Conservation (phyloP, 495 filamentous ascomycete genomes). For the Penicillium pancosmium region DNA sequence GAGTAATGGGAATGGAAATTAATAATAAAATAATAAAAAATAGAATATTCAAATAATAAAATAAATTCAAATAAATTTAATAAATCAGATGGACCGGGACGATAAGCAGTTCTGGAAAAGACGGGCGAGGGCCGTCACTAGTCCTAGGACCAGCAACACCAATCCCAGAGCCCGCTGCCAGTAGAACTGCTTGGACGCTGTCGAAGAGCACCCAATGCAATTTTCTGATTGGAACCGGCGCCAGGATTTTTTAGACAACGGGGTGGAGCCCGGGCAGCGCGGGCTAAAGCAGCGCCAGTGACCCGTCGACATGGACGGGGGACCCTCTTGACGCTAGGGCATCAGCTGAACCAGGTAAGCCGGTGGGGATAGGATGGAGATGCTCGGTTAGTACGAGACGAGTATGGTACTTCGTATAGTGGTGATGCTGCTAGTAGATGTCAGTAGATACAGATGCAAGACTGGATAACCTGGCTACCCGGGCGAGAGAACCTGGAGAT, state of each 20-base stretch:
- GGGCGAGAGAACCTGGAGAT: too few relatives aligned
- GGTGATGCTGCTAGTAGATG: background rate
- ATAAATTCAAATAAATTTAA: background rate
- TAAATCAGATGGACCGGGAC: background rate
- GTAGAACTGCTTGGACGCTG: background rate
- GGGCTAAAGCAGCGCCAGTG: constrained; percentile 39
- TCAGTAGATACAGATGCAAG: constrained; percentile 4
- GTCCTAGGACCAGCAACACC: background rate
- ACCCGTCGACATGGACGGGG: constrained; percentile 47
- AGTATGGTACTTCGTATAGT: background rate
- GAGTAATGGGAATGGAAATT: constrained; percentile 16
- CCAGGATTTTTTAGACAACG: constrained; percentile 24
- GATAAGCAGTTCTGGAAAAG: constrained; percentile 1
- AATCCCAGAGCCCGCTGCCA: background rate
- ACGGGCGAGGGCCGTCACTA: background rate
- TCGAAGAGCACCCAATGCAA: constrained; percentile 10
- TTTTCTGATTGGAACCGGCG: constrained; percentile 29
- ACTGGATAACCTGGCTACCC: background rate
- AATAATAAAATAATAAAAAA: background rate
- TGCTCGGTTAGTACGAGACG: too few relatives aligned
- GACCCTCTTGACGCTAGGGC: constrained; percentile 31
- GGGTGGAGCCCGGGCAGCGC: constrained; percentile 28
- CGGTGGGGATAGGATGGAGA: too few relatives aligned
- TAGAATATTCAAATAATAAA: background rate
- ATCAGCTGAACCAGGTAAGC: constrained; percentile 36